Percentiles rank a stretch among this genome's conserved stretches.
phyloP scores from a whole-genome alignment of 441 rosid genomes.

The Euphorbia celastroides region DNA sequence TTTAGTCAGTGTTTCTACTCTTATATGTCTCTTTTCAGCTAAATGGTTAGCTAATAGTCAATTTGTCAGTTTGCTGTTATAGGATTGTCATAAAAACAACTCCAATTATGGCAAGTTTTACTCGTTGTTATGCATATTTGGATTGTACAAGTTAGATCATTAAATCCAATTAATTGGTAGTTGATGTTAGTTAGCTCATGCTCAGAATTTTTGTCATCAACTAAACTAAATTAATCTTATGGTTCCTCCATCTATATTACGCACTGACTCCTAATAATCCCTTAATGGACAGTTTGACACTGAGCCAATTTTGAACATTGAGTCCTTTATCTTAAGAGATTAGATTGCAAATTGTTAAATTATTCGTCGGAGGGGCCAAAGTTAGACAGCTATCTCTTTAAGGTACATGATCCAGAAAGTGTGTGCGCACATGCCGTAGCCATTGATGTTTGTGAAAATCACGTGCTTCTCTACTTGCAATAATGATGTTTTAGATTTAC shows the following conservation, averaged over 20 bases:
- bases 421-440: constrained; percentile 21
- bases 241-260: not conserved
- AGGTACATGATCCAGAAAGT: constrained; percentile 13
- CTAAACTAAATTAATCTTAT: not conserved
- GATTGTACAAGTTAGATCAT: not conserved
- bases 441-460: constrained; percentile 7
- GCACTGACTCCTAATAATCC: not conserved
- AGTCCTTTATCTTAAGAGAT: not conserved
- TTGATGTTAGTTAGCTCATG: not conserved
- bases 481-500: constrained; percentile 6
- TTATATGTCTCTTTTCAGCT: too few relatives aligned
- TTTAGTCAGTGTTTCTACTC: too few relatives aligned
- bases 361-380: not conserved
- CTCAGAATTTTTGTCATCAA: too few relatives aligned
- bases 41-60: not conserved
- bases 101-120: not conserved
- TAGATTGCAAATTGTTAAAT: not conserved
- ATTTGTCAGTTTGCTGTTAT: not conserved
- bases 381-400: not conserved
- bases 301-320: not conserved
- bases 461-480: constrained; percentile 15
- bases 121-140: not conserved
- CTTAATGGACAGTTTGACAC: not conserved
- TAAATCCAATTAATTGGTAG: not conserved
- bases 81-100: not conserved